Base-by-base conservation (phyloP, 1,139 yeast genomes). In the Torulaspora pretoriensis region DNA sequence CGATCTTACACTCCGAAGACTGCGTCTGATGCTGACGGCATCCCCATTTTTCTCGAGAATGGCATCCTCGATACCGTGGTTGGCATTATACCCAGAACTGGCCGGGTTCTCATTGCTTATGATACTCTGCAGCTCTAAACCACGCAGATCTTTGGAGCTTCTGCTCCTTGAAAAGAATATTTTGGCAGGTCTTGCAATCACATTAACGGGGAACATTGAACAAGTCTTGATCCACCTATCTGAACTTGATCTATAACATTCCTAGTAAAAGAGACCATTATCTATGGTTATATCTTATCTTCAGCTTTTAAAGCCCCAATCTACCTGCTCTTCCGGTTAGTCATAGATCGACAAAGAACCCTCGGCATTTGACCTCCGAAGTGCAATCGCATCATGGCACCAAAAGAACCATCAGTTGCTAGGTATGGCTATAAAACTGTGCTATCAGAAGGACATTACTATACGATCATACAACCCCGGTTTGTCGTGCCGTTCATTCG, bases 31-130 rank as follows among this genome's bases (percentile, higher is more conserved):
- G 12, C 31, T 39, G 3, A 29, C 34, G 19, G 24, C 43, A 24
- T 45, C 51, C 17, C 36, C 42, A 13, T 45, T 43, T 34, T 41
- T 42, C 38, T 40, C 43, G 28, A 41, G 16, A 35, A 42, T 35
- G 5, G 45, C 33, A 8, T 42, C 48, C 13, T 24, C 45, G 9
- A 19, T 22, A 25, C 40, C 43, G 16, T 26, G 36, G 17, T 43
- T 45, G 7, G 44, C 34, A n/a, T 40, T 46, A 35, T 46, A 50
- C 9, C 55, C 55, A 8, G 54, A 44, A 12, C 43, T 41, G 3
- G 39, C 37, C 16, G 40, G 38, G 8, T 10, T 14, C n/a, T 35
- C 41, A 4, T 31, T 16, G 10, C 40, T 40, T 12, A 39, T 35
- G 8, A 41, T 42, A 13, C 45, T 47, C 8, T 22, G 38, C 42